phyloP scores from a whole-genome alignment of 192 early-diverging fungal species.

The Blastocladiella britannica region DNA sequence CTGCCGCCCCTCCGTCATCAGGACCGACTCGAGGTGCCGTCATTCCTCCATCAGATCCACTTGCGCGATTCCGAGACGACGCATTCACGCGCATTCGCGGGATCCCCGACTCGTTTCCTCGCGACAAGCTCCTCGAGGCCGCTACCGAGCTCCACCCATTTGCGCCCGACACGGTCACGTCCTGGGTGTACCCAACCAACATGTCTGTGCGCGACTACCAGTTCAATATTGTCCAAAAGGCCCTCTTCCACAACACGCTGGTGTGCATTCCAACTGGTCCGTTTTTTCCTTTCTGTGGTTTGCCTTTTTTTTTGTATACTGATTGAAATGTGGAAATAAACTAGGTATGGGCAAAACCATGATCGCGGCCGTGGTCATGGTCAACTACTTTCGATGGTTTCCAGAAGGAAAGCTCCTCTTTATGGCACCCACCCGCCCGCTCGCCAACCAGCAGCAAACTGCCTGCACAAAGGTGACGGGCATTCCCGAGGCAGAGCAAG shows the following conservation, averaged over 20 bases:
- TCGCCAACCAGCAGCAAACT: slow-evolving; percentile 78
- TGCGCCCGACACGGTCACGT: slow-evolving; percentile 19
- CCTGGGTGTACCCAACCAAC: slow-evolving; percentile 64
- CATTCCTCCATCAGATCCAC: too few species aligned
- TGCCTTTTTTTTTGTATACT: too few species aligned
- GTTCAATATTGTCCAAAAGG: slow-evolving; percentile 55
- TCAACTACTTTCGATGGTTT: slow-evolving; percentile 79
- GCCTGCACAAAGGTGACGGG: slow-evolving; percentile 67
- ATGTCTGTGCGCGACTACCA: slow-evolving; percentile 61
- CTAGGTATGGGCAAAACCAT: slow-evolving; percentile 78
- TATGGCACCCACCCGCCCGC: slow-evolving; percentile 77
- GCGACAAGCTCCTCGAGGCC: slow-evolving; percentile 1
- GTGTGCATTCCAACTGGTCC: slow-evolving; percentile 46
- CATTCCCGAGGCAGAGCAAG: slow-evolving; percentile 37
- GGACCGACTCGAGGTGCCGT: too few species aligned
- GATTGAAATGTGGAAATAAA: too few species aligned
- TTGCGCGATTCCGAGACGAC: too few species aligned
- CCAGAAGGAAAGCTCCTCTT: slow-evolving; percentile 64
- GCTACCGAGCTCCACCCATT: slow-evolving; percentile 20
- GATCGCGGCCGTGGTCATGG: slow-evolving; percentile 87
- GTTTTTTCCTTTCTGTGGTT: slow-evolving; percentile 2
- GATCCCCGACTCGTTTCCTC: too few species aligned
- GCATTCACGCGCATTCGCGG: too few species aligned
- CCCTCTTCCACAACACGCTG: slow-evolving; percentile 63
- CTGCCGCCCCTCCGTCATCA: too few species aligned